Evolutionary conservation across 495 filamentous ascomycete genomes (phyloP).

Genomic region (Aspergillus conjunctus): DNA sequence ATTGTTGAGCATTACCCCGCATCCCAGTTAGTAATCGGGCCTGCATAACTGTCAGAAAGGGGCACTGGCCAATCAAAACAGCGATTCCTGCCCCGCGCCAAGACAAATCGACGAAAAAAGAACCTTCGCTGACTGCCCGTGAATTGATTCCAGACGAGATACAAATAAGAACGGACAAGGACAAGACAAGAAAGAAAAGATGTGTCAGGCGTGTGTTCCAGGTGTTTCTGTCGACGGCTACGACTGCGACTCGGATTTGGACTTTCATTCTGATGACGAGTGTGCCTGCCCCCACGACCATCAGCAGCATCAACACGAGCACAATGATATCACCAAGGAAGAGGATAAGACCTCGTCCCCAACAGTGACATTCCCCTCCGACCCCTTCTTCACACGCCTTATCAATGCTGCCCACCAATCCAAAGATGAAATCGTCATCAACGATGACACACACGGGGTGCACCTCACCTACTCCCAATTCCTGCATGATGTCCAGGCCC

Average conservation of each 20-base stretch:
- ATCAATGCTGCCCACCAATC: conserved; percentile 12
- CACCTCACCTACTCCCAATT: conserved; percentile 21
- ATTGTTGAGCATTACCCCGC: background rate
- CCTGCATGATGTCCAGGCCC: conserved; percentile 19
- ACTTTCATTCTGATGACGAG: conserved; percentile 15
- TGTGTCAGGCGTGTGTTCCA: conserved; percentile 20
- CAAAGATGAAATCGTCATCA: conserved; percentile 20
- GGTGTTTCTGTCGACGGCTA: conserved; percentile 11
- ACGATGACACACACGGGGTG: conserved; percentile 11
- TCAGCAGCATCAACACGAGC: conserved; percentile 11
- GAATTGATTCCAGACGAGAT: background rate
- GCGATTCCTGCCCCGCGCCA: background rate
- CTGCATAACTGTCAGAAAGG: background rate
- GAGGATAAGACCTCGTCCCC: background rate
- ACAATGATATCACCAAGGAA: conserved; percentile 3
- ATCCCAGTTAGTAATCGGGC: background rate
- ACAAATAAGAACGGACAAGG: too few species aligned
- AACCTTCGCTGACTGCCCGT: background rate
- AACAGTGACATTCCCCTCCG: conserved; percentile 17
- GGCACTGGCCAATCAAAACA: background rate
- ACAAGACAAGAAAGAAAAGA: conserved; percentile 26
- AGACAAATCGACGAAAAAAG: background rate
- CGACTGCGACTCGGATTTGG: conserved; percentile 21
- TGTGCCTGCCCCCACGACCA: conserved; percentile 17
- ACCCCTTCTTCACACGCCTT: conserved; percentile 18